phyloP scores from a whole-genome alignment of 1,284 basidiomycete species.

The Irpex lacteus region DNA sequence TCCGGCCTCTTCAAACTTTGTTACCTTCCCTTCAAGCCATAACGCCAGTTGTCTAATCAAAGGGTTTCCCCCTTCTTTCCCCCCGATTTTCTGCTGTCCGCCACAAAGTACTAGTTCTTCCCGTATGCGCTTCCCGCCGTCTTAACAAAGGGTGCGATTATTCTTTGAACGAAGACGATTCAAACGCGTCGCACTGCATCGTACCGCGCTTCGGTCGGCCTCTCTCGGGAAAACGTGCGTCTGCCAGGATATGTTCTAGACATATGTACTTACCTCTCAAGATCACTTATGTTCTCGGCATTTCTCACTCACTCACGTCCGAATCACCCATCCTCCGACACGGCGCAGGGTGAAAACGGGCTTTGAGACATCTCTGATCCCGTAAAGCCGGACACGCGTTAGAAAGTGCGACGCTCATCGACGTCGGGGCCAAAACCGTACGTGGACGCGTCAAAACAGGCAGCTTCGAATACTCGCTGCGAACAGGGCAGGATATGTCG shows the following conservation, averaged over 20 bases:
- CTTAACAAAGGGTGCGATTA: background rate
- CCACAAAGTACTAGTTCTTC: too few species aligned
- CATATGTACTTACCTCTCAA: background rate
- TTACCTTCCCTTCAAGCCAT: too few species aligned
- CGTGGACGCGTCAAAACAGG: background rate
- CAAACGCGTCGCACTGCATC: background rate
- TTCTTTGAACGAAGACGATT: too few species aligned
- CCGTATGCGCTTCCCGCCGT: too few species aligned
- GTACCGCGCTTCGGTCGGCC: background rate
- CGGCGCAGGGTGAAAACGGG: background rate
- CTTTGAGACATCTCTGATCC: background rate
- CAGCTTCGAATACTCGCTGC: background rate
- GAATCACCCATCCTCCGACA: background rate
- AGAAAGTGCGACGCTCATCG: background rate
- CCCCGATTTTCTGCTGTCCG: too few species aligned
- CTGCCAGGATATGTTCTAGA: background rate
- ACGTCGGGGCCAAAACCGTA: background rate
- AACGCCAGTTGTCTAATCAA: too few species aligned
- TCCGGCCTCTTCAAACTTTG: too few species aligned
- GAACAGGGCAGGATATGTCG: too few species aligned
- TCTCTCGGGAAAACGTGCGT: background rate
- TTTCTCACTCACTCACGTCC: background rate
- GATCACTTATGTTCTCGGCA: background rate
- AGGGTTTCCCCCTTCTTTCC: too few species aligned
- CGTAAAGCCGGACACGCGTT: background rate